Conservation (phyloP, 2,329 filamentous ascomycete species). For the Didymellaceae sp. region DNA sequence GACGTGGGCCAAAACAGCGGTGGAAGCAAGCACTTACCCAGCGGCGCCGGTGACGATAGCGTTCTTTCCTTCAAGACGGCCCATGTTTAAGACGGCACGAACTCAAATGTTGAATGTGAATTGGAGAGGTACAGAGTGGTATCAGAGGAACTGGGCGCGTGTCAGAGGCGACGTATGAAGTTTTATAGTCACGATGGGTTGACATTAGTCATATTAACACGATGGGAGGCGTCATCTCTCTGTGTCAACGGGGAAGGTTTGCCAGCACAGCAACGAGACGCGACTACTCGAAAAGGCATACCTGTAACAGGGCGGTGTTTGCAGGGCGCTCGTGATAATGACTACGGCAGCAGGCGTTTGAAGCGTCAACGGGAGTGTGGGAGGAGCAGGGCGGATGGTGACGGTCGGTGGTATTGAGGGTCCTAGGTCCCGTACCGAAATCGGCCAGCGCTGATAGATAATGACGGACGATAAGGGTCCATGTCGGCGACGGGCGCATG, state of each 20-base stretch:
- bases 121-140: constrained; percentile 5
- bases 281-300: constrained; percentile 4
- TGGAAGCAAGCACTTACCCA: constrained; percentile 67
- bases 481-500: constrained; percentile 9
- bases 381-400: constrained; percentile 21
- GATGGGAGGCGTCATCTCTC: constrained; percentile 14
- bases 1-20: not conserved
- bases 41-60: constrained; percentile 83
- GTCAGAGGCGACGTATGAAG: constrained; percentile 21
- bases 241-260: constrained; percentile 19
- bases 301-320: constrained; percentile 7
- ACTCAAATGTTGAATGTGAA: constrained; percentile 10
- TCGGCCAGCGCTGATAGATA: constrained; percentile 37
- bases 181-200: constrained; percentile 31
- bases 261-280: constrained; percentile 5
- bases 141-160: constrained; percentile 10
- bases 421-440: constrained; percentile 35
- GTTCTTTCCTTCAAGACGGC: constrained; percentile 69
- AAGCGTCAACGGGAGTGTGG: constrained; percentile 18
- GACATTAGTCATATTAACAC: constrained; percentile 18
- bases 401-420: constrained; percentile 15
- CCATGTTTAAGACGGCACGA: constrained; percentile 47
- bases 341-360: constrained; percentile 1
- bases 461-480: constrained; percentile 38
- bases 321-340: not conserved